A percentile compares a stretch with the other conserved stretches of the same genome.
phyloP scores from a whole-genome alignment of 495 filamentous ascomycete species.

The Podospora australis region DNA sequence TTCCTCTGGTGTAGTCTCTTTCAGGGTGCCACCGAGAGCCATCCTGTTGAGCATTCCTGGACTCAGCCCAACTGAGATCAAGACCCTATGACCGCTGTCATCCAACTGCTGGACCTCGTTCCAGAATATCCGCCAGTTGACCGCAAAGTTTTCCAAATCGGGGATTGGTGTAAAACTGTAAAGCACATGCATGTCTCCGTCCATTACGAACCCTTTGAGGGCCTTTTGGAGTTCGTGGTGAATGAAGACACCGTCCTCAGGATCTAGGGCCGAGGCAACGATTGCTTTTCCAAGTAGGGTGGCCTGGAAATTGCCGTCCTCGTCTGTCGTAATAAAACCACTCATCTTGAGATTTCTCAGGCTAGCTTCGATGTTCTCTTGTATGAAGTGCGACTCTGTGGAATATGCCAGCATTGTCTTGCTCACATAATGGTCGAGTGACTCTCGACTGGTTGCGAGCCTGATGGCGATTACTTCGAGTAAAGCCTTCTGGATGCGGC shows the following conservation, averaged over 20 bases:
- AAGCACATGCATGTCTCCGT: constrained; percentile 78
- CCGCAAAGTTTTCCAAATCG: constrained; percentile 38
- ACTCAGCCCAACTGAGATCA: constrained; percentile 63
- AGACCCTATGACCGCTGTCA: constrained; percentile 63
- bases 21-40: constrained; percentile 63
- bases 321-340: constrained; percentile 50
- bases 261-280: constrained; percentile 65
- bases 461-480: constrained; percentile 69
- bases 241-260: constrained; percentile 72
- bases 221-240: constrained; percentile 63
- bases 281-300: constrained; percentile 65
- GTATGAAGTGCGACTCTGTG: constrained; percentile 35
- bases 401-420: constrained; percentile 61
- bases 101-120: constrained; percentile 63
- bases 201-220: constrained; percentile 70
- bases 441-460: constrained; percentile 60
- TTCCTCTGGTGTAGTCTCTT: constrained; percentile 56
- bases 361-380: constrained; percentile 49
- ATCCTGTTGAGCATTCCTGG: constrained; percentile 66
- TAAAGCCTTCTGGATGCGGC: constrained; percentile 63
- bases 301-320: constrained; percentile 47
- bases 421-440: constrained; percentile 64
- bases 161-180: constrained; percentile 74
- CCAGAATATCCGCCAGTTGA: constrained; percentile 71
- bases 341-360: constrained; percentile 47